Percentiles rank a stretch among this genome's conserved stretches.
phyloP scores from a whole-genome alignment of 176 grass and related monocot species.

The Carex littledalei region DNA sequence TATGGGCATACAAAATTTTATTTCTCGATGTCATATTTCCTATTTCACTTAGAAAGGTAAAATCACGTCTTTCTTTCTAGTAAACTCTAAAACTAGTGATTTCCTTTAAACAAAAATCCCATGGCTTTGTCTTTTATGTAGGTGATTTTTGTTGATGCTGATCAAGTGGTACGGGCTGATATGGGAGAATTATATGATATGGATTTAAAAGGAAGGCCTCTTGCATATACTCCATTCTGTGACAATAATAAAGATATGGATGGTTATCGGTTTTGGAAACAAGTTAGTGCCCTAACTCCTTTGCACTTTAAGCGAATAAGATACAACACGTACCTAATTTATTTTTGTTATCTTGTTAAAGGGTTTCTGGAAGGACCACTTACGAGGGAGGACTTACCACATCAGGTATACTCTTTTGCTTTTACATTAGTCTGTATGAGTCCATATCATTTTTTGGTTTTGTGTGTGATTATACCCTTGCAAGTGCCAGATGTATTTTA shows the following conservation, averaged over 20 bases:
- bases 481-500: not conserved
- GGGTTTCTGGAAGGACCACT: constrained; percentile 99
- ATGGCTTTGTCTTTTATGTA: constrained; percentile 26
- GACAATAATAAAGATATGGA: constrained; percentile 99
- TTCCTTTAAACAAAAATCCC: constrained; percentile 4
- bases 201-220: constrained; percentile 87
- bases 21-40: constrained; percentile 99
- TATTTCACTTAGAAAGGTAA: constrained; percentile 88
- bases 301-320: constrained; percentile 10
- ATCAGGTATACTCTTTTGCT: constrained; percentile 47
- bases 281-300: constrained; percentile 51
- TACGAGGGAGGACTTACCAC: constrained; percentile 89
- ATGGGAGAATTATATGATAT: constrained; percentile 99
- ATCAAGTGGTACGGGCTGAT: constrained; percentile 97
- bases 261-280: constrained; percentile 98
- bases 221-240: constrained; percentile 98
- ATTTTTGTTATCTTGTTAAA: constrained; percentile 39
- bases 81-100: constrained; percentile 20
- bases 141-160: constrained; percentile 99
- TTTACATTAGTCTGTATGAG: not conserved
- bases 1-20: constrained; percentile 99
- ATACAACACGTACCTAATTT: constrained; percentile 17
- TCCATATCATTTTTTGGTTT: constrained; percentile 5
- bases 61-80: not conserved
- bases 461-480: not conserved